These are phyloP conservation scores for Rhizopus stolonifer DNA, from an alignment of 371 early-diverging fungal species.

Conservation along the genomic window DNA sequence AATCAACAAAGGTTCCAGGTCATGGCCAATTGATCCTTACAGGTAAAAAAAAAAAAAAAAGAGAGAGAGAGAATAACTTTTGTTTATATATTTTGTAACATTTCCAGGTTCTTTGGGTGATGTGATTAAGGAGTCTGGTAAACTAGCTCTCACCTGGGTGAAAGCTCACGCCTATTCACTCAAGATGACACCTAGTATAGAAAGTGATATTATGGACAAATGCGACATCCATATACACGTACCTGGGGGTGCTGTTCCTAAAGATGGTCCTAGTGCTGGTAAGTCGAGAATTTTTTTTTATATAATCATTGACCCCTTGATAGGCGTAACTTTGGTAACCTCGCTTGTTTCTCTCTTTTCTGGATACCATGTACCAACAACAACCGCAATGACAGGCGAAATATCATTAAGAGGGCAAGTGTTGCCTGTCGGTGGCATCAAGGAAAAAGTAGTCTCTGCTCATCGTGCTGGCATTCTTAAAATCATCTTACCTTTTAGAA, in stretches of 20 bases:
- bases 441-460: constrained; percentile 85
- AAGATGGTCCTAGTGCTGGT: constrained; percentile 81
- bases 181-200: constrained; percentile 43
- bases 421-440: constrained; percentile 84
- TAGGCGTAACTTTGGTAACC: constrained; percentile 65
- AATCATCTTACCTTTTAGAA: constrained; percentile 60
- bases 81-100: neutral
- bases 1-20: constrained; percentile 77
- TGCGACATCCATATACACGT: constrained; percentile 83
- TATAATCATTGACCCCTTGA: neutral
- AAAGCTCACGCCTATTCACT: constrained; percentile 68
- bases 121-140: constrained; percentile 87
- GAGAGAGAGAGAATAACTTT: neutral
- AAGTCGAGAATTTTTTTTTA: neutral
- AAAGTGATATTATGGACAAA: constrained; percentile 48
- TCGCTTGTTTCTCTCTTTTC: constrained; percentile 78
- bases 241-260: constrained; percentile 80
- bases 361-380: constrained; percentile 53
- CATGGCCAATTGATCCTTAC: constrained; percentile 70
- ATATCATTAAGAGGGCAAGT: constrained; percentile 83
- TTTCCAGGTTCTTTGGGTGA: constrained; percentile 77
- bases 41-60: constrained; percentile 41
- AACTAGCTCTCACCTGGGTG: constrained; percentile 80
- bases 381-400: constrained; percentile 86
- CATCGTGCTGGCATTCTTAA: constrained; percentile 75